Conservation (phyloP, 129 eudicot genomes). For the Lactuca saligna region DNA sequence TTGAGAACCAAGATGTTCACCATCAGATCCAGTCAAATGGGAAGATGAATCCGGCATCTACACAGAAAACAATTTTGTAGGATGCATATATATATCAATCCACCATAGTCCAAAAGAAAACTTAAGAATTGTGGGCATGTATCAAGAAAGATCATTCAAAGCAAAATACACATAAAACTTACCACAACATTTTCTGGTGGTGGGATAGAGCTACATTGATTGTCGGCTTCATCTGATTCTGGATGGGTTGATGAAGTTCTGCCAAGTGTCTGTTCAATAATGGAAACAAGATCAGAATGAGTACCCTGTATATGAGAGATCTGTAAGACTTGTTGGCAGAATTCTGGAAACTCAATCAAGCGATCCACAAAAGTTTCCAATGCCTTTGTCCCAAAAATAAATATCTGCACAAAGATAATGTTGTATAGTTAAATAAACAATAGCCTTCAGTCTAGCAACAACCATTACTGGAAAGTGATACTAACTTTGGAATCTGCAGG, state of each 20-base stretch:
- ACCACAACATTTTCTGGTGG: constrained; percentile 48
- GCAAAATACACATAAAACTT: not conserved
- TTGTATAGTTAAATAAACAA: not conserved
- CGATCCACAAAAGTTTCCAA: constrained; percentile 91
- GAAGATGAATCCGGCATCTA: constrained; percentile 36
- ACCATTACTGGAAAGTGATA: constrained; percentile 15
- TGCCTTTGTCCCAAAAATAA: constrained; percentile 83
- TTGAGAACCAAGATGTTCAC: constrained; percentile 36
- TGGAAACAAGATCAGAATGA: constrained; percentile 73
- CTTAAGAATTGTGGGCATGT: no score
- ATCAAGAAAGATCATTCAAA: not conserved
- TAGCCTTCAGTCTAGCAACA: not conserved
- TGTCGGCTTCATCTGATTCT: constrained; percentile 61
- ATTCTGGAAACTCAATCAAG: constrained; percentile 91
- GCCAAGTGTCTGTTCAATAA: constrained; percentile 68
- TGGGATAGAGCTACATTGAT: constrained; percentile 41
- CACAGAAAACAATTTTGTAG: not conserved
- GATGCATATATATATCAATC: not conserved
- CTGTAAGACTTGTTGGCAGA: constrained; percentile 86
- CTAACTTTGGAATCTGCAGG: constrained; percentile 90
- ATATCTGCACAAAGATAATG: constrained; percentile 57
- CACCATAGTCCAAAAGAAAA: no score
- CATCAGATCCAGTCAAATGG: constrained; percentile 40
- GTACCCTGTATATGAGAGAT: constrained; percentile 82
- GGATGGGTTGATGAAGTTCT: constrained; percentile 61